A percentile compares a stretch with the other conserved stretches of the same genome.
These are phyloP conservation scores for Coffea eugenioides DNA, from an alignment of 257 asterid genomes.

Conservation along the genomic window DNA sequence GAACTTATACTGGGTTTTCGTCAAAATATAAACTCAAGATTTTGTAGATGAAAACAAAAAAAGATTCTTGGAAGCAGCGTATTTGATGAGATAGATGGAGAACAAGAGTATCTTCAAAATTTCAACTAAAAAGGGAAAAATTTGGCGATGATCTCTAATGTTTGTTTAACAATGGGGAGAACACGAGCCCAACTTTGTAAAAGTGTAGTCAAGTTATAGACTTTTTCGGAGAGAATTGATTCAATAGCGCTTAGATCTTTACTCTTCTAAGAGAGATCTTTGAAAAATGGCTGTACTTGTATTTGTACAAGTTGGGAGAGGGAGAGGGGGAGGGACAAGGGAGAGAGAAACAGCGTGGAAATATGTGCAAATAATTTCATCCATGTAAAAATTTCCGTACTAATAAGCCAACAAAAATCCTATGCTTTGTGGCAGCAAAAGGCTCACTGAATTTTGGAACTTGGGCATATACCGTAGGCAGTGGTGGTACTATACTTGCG, in stretches of 20 bases:
- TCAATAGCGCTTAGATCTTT: conserved; percentile 11
- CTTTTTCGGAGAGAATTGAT: background rate
- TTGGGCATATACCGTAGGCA: background rate
- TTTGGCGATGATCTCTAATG: conserved; percentile 35
- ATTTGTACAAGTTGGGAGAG: background rate
- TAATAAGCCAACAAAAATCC: conserved; percentile 1
- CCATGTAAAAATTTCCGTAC: conserved; percentile 18
- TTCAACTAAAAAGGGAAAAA: conserved; percentile 6
- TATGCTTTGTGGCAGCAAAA: conserved; percentile 13
- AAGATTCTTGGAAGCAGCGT: conserved; percentile 22
- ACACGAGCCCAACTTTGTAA: conserved; percentile 14
- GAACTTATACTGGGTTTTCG: conserved; percentile 29
- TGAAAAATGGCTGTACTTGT: conserved; percentile 16
- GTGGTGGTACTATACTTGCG: background rate
- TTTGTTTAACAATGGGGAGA: conserved; percentile 22
- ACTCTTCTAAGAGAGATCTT: conserved; percentile 24
- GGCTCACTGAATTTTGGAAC: conserved; percentile 19
- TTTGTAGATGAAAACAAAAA: background rate
- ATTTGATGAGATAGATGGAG: conserved; percentile 30
- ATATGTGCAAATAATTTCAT: conserved; percentile 16
- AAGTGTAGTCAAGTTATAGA: background rate
- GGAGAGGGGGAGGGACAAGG: background rate
- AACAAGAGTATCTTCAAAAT: conserved; percentile 20
- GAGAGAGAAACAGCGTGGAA: background rate
- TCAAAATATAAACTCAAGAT: conserved; percentile 5